These are phyloP conservation scores for Moesziomyces sp. DNA, from an alignment of 1,284 basidiomycete genomes.

Conservation along the genomic window DNA sequence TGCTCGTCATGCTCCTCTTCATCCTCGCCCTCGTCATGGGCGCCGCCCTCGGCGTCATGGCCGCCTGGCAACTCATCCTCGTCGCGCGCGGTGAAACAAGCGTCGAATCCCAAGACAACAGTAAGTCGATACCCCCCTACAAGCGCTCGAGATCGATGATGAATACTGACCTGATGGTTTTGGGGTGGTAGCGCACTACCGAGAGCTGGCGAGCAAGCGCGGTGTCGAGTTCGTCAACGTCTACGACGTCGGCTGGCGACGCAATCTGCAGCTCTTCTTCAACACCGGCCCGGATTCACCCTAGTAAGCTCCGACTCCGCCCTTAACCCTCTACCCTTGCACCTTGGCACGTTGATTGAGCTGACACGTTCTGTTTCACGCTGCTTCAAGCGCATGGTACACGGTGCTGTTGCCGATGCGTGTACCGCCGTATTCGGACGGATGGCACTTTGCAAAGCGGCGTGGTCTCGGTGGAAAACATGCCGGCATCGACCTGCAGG, in stretches of 20 bases:
- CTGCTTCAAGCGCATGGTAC: conserved; percentile 74
- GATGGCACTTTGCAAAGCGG: conserved; percentile 80
- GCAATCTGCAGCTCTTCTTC: conserved; percentile 87
- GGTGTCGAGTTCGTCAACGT: conserved; percentile 82
- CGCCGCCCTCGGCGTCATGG: conserved; percentile 83
- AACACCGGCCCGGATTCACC: conserved; percentile 76
- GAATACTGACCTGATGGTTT: neutral
- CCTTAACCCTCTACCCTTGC: neutral
- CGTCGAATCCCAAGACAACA: conserved; percentile 90
- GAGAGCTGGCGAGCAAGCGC: conserved; percentile 76
- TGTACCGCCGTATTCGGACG: conserved; percentile 84
- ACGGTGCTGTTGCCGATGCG: conserved; percentile 85
- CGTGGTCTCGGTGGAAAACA: conserved; percentile 71
- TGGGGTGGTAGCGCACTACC: conserved; percentile 73
- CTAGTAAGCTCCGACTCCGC: conserved; percentile 2
- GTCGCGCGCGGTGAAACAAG: conserved; percentile 84
- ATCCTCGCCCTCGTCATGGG: conserved; percentile 79
- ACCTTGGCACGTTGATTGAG: neutral
- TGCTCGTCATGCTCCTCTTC: conserved; percentile 74
- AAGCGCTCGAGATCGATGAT: too few species aligned
- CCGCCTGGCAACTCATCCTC: conserved; percentile 81
- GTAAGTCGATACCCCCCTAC: too few species aligned
- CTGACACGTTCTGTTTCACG: neutral
- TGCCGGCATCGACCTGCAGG: conserved; percentile 70
- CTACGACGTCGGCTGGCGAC: conserved; percentile 81